Evolutionary conservation across 805 yeast species (phyloP), one percentile per base, ranked within the genome.

Genomic region (Candida patagonica): DNA sequence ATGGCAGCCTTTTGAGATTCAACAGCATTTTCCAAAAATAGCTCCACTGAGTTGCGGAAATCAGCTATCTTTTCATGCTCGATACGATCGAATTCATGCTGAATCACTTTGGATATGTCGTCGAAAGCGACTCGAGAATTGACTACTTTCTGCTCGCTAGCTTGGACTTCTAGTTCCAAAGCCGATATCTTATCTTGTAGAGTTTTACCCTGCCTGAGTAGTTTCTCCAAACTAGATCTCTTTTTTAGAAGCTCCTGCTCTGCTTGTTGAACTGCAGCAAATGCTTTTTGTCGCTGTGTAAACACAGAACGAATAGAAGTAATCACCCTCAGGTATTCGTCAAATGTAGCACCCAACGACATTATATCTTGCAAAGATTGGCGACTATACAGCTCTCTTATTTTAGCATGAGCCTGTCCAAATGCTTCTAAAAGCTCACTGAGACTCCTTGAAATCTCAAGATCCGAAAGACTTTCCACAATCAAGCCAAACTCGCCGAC

Each of bases 1-100:
- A 65, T 65, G 7, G 66, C 77, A 57, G 87, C 96, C 62, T 92
- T 92, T 61, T 92, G 98, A 24, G 87, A 71, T 61, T 92, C 98
- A 40, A 88, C 82, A 19, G 92, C 74, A 38, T 92, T 76, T 59
- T 92, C 97, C 56, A 94, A 72, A 53, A 78, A 88, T 9, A 89
- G 80, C 60, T 92, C 98, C 38, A 89, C 83, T 46, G 87, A 74
- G 53, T 83, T 83, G 55, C 95, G 74, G 61, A 89, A 86, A 52
- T 88, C 97, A 27, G 73, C 76, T 26, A 85, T 71, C 51, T 79
- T 82, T 42, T 81, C 89, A 32, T 67, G 64, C 55, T 86, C 95
- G 55, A 88, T 85, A 12, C 59, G 54, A 13, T 65, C 70, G 21
- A 89, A 61, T 51, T 92, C 95, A 30, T 59, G 57, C 54, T 75